phyloP scores from a whole-genome alignment of 768 basidiomycete genomes.

The Austroboletus eburneus region DNA sequence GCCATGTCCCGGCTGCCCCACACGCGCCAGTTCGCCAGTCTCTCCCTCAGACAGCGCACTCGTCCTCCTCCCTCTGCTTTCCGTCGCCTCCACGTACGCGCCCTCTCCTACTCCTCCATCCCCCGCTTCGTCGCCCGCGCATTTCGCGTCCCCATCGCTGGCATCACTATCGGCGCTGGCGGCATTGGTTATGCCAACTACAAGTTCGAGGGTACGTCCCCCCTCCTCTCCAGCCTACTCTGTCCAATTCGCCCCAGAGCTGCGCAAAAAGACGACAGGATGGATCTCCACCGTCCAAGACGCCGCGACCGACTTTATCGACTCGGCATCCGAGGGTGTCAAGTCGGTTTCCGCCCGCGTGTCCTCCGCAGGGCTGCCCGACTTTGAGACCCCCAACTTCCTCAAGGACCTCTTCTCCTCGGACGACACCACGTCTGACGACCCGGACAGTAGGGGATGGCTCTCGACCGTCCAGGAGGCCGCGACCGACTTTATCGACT shows the following conservation, averaged over 20 bases:
- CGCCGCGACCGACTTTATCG: constrained; percentile 56
- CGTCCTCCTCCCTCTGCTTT: constrained; percentile 35
- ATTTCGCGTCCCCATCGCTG: constrained; percentile 84
- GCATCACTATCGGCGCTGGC: constrained; percentile 85
- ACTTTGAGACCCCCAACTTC: constrained; percentile 59
- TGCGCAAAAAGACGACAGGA: constrained; percentile 61
- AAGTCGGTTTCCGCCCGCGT: constrained; percentile 56
- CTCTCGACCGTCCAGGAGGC: constrained; percentile 62
- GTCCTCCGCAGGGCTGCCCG: constrained; percentile 55
- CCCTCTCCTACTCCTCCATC: constrained; percentile 82
- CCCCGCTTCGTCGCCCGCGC: constrained; percentile 86
- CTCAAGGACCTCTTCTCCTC: constrained; percentile 58
- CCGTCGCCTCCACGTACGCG: constrained; percentile 68
- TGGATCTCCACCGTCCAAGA: constrained; percentile 68
- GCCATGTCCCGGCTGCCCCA: too few relatives aligned
- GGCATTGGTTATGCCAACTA: constrained; percentile 94
- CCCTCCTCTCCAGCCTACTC: not conserved
- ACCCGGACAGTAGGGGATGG: too few relatives aligned
- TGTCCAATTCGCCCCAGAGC: constrained; percentile 43
- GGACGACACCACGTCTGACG: constrained; percentile 27
- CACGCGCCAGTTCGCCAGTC: too few relatives aligned
- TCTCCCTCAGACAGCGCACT: not conserved
- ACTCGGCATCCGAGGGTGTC: constrained; percentile 66
- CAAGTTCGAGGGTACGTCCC: constrained; percentile 81
- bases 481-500: constrained; percentile 55